These are phyloP conservation scores for Penicillium olsonii DNA, from an alignment of 2,329 filamentous ascomycete species.

Conservation along the genomic window DNA sequence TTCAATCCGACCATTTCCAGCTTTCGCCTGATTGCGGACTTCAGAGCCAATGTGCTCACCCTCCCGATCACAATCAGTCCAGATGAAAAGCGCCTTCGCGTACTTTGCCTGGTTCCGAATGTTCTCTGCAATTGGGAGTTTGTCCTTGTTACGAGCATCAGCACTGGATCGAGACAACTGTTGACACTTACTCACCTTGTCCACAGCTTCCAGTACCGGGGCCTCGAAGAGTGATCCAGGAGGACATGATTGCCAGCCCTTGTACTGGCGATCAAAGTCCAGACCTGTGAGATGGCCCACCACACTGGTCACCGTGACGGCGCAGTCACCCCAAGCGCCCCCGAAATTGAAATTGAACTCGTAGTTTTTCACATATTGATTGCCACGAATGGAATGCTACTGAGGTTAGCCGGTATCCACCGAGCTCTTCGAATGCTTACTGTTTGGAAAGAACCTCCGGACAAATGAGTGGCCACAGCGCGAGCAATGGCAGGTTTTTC, in stretches of 20 bases:
- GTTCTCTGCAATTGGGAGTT: slow-evolving; percentile 78
- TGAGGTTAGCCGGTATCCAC: slow-evolving; percentile 19
- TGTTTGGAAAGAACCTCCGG: slow-evolving; percentile 70
- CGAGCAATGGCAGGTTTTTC: slow-evolving; percentile 95
- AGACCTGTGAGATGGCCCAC: slow-evolving; percentile 80
- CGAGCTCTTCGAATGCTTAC: slow-evolving; percentile 52
- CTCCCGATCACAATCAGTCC: slow-evolving; percentile 98
- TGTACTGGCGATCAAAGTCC: slow-evolving; percentile 74
- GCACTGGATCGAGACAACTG: not conserved
- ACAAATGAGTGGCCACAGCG: slow-evolving; percentile 86
- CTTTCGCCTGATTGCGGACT: slow-evolving; percentile 76
- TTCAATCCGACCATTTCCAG: slow-evolving; percentile 71
- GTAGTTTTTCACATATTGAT: slow-evolving; percentile 90
- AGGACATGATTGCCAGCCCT: slow-evolving; percentile 77
- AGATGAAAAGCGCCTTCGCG: slow-evolving; percentile 81
- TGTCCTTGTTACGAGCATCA: slow-evolving; percentile 63
- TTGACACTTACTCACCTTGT: slow-evolving; percentile 54
- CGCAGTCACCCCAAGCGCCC: slow-evolving; percentile 73
- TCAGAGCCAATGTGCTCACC: slow-evolving; percentile 95
- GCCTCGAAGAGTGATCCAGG: slow-evolving; percentile 81
- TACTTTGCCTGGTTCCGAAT: slow-evolving; percentile 75
- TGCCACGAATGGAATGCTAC: slow-evolving; percentile 67
- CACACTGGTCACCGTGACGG: slow-evolving; percentile 92
- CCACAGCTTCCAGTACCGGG: slow-evolving; percentile 68
- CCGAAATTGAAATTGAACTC: slow-evolving; percentile 87